A percentile compares a stretch with the other conserved stretches of the same genome.
These are phyloP conservation scores for Hapsidospora chrysogenum DNA, from an alignment of 495 filamentous ascomycete genomes.

Conservation along the genomic window DNA sequence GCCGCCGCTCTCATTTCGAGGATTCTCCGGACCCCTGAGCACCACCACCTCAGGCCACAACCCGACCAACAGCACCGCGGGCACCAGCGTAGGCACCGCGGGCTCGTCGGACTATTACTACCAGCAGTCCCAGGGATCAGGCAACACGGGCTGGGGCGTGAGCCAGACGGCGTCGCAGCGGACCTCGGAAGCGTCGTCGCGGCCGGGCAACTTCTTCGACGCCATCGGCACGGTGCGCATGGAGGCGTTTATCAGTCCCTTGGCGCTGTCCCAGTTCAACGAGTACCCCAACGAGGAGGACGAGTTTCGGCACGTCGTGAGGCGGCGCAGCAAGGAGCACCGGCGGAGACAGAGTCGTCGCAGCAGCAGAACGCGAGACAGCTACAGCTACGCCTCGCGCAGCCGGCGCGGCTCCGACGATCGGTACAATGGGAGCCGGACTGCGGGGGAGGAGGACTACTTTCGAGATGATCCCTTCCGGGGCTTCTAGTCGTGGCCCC, in stretches of 20 bases:
- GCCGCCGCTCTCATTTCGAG: conserved; percentile 50
- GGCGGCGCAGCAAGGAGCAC: conserved; percentile 30
- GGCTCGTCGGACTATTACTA: conserved; percentile 49
- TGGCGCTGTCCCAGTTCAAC: conserved; percentile 23
- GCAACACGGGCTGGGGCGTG: conserved; percentile 22
- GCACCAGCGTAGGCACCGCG: conserved; percentile 31
- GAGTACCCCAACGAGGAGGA: conserved; percentile 30
- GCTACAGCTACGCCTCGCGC: conserved; percentile 29
- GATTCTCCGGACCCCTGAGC: conserved; percentile 50
- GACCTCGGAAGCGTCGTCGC: conserved; percentile 47
- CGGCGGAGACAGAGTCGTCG: conserved; percentile 15
- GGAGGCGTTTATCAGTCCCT: conserved; percentile 78
- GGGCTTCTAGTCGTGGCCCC: conserved; percentile 23
- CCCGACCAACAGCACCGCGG: conserved; percentile 32
- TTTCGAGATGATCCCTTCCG: conserved; percentile 29
- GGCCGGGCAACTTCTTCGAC: conserved; percentile 44
- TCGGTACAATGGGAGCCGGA: conserved; percentile 12
- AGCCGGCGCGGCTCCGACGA: conserved; percentile 25
- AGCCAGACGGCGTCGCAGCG: conserved; percentile 23
- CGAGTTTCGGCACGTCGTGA: conserved; percentile 21
- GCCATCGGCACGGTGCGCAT: conserved; percentile 85
- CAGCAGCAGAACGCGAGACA: conserved; percentile 30
- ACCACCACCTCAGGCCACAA: conserved; percentile 21
- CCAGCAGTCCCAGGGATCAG: conserved; percentile 24
- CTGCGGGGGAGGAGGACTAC: conserved; percentile 23